phyloP scores from a whole-genome alignment of 1,139 yeast genomes.

The Geotrichum histeridarum region DNA sequence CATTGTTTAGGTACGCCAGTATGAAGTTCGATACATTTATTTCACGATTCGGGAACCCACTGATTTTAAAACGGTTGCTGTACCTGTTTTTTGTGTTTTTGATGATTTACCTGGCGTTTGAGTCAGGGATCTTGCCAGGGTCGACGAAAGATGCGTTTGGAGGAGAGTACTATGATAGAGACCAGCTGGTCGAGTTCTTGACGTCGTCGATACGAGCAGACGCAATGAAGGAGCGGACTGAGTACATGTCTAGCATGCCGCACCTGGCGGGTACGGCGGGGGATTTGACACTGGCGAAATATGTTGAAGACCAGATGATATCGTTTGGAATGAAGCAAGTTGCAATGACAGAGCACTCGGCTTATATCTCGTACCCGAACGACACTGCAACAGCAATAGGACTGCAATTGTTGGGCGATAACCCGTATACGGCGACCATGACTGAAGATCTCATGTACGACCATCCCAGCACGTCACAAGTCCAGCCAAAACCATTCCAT shows the following conservation, averaged over 20 bases:
- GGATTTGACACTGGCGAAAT: conserved; percentile 63
- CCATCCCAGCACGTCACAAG: conserved; percentile 20
- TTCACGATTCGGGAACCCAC: conserved; percentile 72
- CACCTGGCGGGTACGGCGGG: conserved; percentile 86
- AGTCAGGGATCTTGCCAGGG: conserved; percentile 46
- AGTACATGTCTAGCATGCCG: conserved; percentile 76
- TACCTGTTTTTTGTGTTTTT: conserved; percentile 61
- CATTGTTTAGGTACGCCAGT: conserved; percentile 46
- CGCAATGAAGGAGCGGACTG: conserved; percentile 60
- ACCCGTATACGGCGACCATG: conserved; percentile 1
- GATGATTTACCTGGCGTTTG: conserved; percentile 53
- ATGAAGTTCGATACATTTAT: conserved; percentile 52
- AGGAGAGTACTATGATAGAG: conserved; percentile 55
- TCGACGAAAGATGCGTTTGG: conserved; percentile 39
- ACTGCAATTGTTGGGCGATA: conserved; percentile 23
- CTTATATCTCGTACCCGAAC: conserved; percentile 58
- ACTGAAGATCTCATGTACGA: conserved; percentile 24
- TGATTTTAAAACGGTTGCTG: conserved; percentile 68
- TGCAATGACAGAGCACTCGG: conserved; percentile 47
- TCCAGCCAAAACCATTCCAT: conserved; percentile 48
- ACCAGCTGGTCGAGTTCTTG: conserved; percentile 47
- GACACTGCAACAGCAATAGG: conserved; percentile 25
- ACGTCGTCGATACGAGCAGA: conserved; percentile 49
- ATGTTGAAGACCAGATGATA: conserved; percentile 54
- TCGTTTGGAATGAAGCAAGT: conserved; percentile 51